Percentiles rank a stretch among this genome's conserved stretches.
Evolutionary conservation across 2,329 filamentous ascomycete species (phyloP).

Genomic region (Aspergillus neotritici): DNA sequence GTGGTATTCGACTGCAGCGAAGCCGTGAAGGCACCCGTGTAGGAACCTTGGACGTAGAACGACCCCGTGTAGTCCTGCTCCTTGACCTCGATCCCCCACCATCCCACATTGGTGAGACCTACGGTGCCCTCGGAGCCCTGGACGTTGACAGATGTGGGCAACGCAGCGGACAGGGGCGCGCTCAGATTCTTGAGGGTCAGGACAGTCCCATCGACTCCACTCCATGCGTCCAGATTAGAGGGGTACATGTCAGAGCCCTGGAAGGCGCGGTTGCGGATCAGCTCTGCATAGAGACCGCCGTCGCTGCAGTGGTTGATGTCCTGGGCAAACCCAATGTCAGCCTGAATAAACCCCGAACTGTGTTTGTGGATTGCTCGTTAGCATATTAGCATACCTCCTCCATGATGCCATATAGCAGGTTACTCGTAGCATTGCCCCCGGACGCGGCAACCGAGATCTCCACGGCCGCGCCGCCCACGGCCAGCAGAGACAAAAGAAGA

Average conservation of each 20-base stretch:
- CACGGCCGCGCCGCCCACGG: slow-evolving; percentile 21
- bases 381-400: slow-evolving; percentile 26
- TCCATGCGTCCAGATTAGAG: slow-evolving; percentile 28
- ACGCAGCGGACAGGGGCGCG: slow-evolving; percentile 41
- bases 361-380: neutral
- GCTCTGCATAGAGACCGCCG: slow-evolving; percentile 32
- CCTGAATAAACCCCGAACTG: neutral
- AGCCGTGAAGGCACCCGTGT: slow-evolving; percentile 31
- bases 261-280: slow-evolving; percentile 33
- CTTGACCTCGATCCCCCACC: slow-evolving; percentile 49
- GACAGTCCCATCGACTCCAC: slow-evolving; percentile 22
- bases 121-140: slow-evolving; percentile 37
- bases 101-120: slow-evolving; percentile 47
- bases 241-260: slow-evolving; percentile 27
- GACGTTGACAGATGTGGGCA: slow-evolving; percentile 41
- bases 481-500: slow-evolving; percentile 22
- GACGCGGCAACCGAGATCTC: slow-evolving; percentile 25
- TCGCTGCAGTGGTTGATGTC: slow-evolving; percentile 30
- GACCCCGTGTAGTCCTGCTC: slow-evolving; percentile 47
- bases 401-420: slow-evolving; percentile 28
- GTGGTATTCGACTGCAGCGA: slow-evolving; percentile 37
- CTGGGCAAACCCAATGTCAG: slow-evolving; percentile 5
- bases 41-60: slow-evolving; percentile 43
- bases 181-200: slow-evolving; percentile 34
- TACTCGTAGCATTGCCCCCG: slow-evolving; percentile 24